These are phyloP conservation scores for Hanseniaspora valbyensis DNA, from an alignment of 805 yeast species.

Conservation along the genomic window DNA sequence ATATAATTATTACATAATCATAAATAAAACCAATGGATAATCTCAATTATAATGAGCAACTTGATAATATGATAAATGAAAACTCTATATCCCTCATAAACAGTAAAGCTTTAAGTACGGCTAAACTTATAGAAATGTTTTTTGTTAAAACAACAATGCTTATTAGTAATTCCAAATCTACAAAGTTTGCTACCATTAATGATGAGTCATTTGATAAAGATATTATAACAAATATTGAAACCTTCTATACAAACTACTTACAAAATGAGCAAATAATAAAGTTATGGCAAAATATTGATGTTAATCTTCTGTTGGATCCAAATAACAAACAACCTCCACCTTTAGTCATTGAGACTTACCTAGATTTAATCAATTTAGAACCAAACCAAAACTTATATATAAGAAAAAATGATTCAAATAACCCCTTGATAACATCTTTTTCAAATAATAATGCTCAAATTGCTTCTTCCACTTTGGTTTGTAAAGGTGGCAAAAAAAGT, in stretches of 20 bases:
- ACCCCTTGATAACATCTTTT: neutral
- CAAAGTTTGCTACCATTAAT: conserved; percentile 13
- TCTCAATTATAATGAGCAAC: neutral
- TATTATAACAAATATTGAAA: conserved; percentile 17
- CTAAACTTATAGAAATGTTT: conserved; percentile 45
- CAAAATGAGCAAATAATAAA: conserved; percentile 30
- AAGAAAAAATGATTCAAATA: conserved; percentile 33
- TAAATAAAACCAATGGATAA: neutral
- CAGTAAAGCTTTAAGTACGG: neutral
- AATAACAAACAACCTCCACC: conserved; percentile 46
- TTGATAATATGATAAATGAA: neutral
- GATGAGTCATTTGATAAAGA: conserved; percentile 22
- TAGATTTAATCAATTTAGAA: conserved; percentile 51
- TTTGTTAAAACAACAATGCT: conserved; percentile 52
- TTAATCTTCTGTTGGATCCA: neutral
- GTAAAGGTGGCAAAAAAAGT: conserved; percentile 45
- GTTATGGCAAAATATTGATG: conserved; percentile 22
- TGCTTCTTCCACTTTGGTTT: conserved; percentile 44
- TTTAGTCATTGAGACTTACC: conserved; percentile 69
- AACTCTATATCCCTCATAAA: neutral
- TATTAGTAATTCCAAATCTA: conserved; percentile 38
- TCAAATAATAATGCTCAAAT: conserved; percentile 23
- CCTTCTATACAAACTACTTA: conserved; percentile 18
- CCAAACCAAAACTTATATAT: conserved; percentile 50
- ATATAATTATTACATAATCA: too few relatives aligned